Percentiles rank a stretch among this genome's conserved stretches.
Evolutionary conservation across 2,329 filamentous ascomycete genomes (phyloP).

Genomic region (Fusarium austroafricanum): DNA sequence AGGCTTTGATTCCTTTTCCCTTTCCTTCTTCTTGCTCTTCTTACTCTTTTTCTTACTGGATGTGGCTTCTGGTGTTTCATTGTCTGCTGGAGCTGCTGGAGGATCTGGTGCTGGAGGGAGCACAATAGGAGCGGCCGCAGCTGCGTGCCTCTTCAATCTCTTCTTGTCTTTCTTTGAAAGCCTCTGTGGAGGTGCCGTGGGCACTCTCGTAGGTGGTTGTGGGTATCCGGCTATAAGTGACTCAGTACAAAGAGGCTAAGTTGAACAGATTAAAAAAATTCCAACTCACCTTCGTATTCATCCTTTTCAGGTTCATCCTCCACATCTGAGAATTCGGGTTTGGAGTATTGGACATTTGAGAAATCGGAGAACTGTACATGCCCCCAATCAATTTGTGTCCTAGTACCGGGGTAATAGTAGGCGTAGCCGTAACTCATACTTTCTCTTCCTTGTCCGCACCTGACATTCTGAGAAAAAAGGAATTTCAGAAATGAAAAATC

Average conservation of each 20-base stretch:
- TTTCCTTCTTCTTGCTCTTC: conserved; percentile 43
- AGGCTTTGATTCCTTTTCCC: conserved; percentile 19
- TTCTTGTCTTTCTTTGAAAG: conserved; percentile 40
- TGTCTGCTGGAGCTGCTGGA: conserved; percentile 20
- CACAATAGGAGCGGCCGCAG: conserved; percentile 2
- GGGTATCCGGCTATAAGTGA: conserved; percentile 23
- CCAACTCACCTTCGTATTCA: conserved; percentile 36
- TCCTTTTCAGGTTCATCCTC: conserved; percentile 47
- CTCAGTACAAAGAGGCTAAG: not conserved
- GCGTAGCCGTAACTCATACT: conserved; percentile 57
- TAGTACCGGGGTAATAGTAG: conserved; percentile 53
- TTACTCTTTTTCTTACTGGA: conserved; percentile 38
- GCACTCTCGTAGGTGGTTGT: conserved; percentile 27
- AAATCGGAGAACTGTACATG: conserved; percentile 58
- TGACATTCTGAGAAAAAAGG: conserved; percentile 45
- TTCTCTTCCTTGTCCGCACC: conserved; percentile 47
- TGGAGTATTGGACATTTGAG: conserved; percentile 57
- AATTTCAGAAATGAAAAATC: conserved; percentile 38
- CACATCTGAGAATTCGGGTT: conserved; percentile 55
- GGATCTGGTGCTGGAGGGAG: conserved; percentile 23
- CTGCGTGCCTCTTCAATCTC: conserved; percentile 32
- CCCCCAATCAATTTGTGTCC: conserved; percentile 54
- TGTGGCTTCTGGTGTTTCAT: conserved; percentile 11
- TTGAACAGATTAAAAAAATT: not conserved
- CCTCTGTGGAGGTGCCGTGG: conserved; percentile 10